A percentile compares a stretch with the other conserved stretches of the same genome.
phyloP scores from a whole-genome alignment of 2,329 filamentous ascomycete species.

The Colletotrichum salicis region DNA sequence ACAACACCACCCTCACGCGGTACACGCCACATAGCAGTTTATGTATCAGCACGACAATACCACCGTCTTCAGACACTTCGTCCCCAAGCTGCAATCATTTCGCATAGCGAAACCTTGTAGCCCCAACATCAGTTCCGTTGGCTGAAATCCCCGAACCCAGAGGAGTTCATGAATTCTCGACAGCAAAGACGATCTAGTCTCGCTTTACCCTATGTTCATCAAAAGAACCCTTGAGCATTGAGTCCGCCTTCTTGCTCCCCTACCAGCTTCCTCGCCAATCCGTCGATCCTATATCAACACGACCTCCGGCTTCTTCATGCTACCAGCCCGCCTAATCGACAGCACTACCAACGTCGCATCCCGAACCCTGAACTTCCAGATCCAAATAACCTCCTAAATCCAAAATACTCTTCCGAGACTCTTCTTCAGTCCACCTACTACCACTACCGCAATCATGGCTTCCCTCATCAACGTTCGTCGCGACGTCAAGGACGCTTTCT shows the following conservation, averaged over 20 bases:
- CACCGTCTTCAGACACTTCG: constrained; percentile 93
- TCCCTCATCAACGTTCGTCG: constrained; percentile 93
- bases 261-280: constrained; percentile 3
- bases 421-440: constrained; percentile 20
- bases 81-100: constrained; percentile 97
- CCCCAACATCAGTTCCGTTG: constrained; percentile 89
- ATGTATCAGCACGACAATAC: constrained; percentile 97
- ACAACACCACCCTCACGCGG: constrained; percentile 33
- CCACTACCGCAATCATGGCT: constrained; percentile 79
- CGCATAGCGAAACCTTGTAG: constrained; percentile 95
- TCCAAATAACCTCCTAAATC: constrained; percentile 12
- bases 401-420: constrained; percentile 18
- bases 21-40: constrained; percentile 67
- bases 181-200: constrained; percentile 57
- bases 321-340: constrained; percentile 22
- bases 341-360: constrained; percentile 41
- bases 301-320: constrained; percentile 30
- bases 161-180: constrained; percentile 68
- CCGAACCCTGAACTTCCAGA: constrained; percentile 24
- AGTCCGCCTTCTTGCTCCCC: constrained; percentile 55
- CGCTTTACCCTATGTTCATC: constrained; percentile 67
- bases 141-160: constrained; percentile 70
- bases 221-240: constrained; percentile 65
- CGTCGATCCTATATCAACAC: constrained; percentile 14
- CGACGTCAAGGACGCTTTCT: constrained; percentile 98